Percentiles rank a stretch among this genome's conserved stretches.
These are phyloP conservation scores for Zizania palustris DNA, from an alignment of 202 grass and related monocot genomes.

Conservation along the genomic window DNA sequence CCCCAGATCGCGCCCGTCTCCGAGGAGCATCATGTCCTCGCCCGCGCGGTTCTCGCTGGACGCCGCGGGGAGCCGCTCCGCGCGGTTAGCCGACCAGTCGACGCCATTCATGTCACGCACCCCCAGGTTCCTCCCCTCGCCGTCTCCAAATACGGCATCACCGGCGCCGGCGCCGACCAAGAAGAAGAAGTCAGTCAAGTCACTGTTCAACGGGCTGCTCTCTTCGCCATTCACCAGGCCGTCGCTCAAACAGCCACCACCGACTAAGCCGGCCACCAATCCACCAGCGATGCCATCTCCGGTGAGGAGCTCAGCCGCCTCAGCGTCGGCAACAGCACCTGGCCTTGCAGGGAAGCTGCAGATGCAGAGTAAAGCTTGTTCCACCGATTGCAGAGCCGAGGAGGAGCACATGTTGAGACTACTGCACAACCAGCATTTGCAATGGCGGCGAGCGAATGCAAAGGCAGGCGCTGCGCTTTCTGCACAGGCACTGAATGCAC, in stretches of 20 bases:
- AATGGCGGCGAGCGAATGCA: constrained; percentile 61
- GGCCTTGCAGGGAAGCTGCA: constrained; percentile 17
- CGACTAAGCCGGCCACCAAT: constrained; percentile 35
- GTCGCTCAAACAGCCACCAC: constrained; percentile 22
- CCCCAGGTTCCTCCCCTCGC: not conserved
- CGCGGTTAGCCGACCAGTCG: constrained; percentile 32
- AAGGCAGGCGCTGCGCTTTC: constrained; percentile 27
- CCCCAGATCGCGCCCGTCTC: constrained; percentile 20
- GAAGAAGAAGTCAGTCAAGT: constrained; percentile 44
- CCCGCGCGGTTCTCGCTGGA: constrained; percentile 47
- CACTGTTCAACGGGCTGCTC: constrained; percentile 35
- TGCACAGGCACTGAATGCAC: constrained; percentile 46
- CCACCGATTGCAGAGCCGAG: constrained; percentile 32
- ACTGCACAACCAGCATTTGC: constrained; percentile 59
- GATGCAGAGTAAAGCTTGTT: constrained; percentile 34
- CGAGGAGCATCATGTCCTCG: constrained; percentile 37
- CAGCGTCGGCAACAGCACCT: not conserved
- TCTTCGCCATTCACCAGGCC: constrained; percentile 44
- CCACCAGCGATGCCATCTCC: constrained; percentile 38
- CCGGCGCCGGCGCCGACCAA: not conserved
- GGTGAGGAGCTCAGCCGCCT: constrained; percentile 29
- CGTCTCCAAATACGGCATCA: constrained; percentile 1
- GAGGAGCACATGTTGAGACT: constrained; percentile 66
- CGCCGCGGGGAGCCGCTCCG: constrained; percentile 27
- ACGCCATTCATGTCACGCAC: constrained; percentile 31